Percentiles rank a stretch among this genome's conserved stretches.
Conservation (phyloP, 352 stramenopile genomes). For the Halophytophthora polymorphica region DNA sequence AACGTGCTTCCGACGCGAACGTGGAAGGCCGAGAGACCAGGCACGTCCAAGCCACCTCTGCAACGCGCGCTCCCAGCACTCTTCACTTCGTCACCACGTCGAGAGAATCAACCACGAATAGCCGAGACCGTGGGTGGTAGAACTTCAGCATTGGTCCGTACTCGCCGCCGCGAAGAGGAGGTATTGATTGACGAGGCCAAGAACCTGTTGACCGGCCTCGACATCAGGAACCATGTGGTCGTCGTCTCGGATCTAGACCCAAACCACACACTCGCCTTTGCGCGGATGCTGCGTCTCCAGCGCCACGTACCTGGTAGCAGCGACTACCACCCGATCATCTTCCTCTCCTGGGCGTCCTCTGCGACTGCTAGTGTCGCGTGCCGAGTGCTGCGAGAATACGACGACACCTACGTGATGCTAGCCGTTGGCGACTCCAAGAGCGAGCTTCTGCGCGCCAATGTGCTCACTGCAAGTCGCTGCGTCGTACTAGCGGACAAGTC, state of each 20-base stretch:
- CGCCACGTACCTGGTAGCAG: constrained; percentile 28
- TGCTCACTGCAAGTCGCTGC: constrained; percentile 49
- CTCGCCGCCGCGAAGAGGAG: constrained; percentile 11
- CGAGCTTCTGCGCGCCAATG: constrained; percentile 52
- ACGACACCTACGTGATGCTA: constrained; percentile 60
- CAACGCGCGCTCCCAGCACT: too few species aligned
- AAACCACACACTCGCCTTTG: constrained; percentile 42
- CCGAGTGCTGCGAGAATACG: constrained; percentile 34
- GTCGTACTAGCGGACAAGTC: constrained; percentile 61
- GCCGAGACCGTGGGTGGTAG: too few species aligned
- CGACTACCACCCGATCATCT: constrained; percentile 55
- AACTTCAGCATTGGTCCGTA: too few species aligned
- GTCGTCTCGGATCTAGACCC: constrained; percentile 55
- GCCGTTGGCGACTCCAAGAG: constrained; percentile 48
- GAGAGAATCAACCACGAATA: too few species aligned
- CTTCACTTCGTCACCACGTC: too few species aligned
- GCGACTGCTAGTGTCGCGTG: constrained; percentile 18
- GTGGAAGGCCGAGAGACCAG: background rate
- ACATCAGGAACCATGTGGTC: constrained; percentile 53
- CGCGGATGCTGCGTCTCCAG: constrained; percentile 44
- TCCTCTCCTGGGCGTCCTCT: constrained; percentile 52
- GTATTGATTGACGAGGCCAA: constrained; percentile 39
- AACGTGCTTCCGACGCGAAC: constrained; percentile 36
- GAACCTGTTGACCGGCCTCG: constrained; percentile 14
- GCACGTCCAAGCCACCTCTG: constrained; percentile 2